A percentile compares a stretch with the other conserved stretches of the same genome.
phyloP scores from a whole-genome alignment of 371 early-diverging fungal species.

The Mortierella sp. region DNA sequence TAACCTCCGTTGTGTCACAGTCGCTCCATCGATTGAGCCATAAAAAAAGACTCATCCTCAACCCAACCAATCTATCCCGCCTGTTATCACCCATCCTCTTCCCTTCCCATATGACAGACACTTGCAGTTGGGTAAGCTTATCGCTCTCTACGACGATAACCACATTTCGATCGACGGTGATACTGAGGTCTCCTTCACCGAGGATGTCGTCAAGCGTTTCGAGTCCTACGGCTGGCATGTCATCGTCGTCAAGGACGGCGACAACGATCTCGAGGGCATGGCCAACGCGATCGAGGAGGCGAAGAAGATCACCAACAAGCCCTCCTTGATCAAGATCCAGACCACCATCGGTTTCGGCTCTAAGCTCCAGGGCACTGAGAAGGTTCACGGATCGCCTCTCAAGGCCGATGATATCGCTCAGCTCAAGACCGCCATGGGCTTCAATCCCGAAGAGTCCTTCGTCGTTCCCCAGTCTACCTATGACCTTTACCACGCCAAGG shows the following conservation, averaged over 20 bases:
- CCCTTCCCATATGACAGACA: no score
- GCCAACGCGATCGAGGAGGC: conserved; percentile 82
- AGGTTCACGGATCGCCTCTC: conserved; percentile 93
- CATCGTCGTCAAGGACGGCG: conserved; percentile 84
- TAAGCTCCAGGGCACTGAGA: conserved; percentile 86
- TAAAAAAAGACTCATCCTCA: no score
- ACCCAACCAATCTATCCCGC: no score
- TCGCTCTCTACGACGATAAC: conserved; percentile 98
- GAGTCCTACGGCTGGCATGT: conserved; percentile 97
- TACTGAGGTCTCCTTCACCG: conserved; percentile 92
- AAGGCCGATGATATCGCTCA: conserved; percentile 90
- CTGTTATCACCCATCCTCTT: no score
- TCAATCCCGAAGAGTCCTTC: conserved; percentile 83
- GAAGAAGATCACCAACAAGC: conserved; percentile 87
- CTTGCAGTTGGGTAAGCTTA: conserved; percentile 81
- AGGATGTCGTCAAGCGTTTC: conserved; percentile 93
- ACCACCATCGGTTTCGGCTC: conserved; percentile 94
- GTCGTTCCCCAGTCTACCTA: conserved; percentile 74
- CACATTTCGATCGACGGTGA: conserved; percentile 96
- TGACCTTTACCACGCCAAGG: conserved; percentile 72
- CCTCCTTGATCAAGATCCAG: conserved; percentile 88
- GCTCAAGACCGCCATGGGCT: conserved; percentile 89
- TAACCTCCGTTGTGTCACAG: no score
- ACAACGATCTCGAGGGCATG: conserved; percentile 81
- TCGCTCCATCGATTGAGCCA: no score